A percentile compares a stretch with the other conserved stretches of the same genome.
These are phyloP conservation scores for Sporopachydermia lactativora DNA, from an alignment of 805 yeast genomes.

Conservation along the genomic window DNA sequence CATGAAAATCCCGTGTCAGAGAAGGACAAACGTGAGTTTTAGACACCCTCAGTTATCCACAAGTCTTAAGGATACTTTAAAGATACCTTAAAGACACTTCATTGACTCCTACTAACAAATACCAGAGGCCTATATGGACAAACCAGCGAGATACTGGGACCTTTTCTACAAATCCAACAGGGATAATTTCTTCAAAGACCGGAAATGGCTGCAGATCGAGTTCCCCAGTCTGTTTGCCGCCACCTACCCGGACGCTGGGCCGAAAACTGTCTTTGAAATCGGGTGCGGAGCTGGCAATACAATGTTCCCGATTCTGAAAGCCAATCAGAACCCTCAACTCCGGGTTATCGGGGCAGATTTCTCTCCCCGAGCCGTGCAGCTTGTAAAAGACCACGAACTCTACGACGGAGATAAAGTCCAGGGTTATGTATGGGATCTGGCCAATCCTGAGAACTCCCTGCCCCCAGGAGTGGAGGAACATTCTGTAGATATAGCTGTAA, in stretches of 20 bases:
- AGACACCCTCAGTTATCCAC: too few relatives aligned
- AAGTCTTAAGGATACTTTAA: too few relatives aligned
- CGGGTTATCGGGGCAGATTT: constrained; percentile 79
- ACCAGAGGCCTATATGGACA: constrained; percentile 49
- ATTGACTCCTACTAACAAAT: too few relatives aligned
- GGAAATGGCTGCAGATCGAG: constrained; percentile 93
- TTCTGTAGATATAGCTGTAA: constrained; percentile 82
- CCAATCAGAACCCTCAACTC: constrained; percentile 68
- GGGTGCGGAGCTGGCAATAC: constrained; percentile 99
- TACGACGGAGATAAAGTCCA: constrained; percentile 14
- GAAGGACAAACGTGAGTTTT: constrained; percentile 43
- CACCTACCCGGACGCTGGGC: constrained; percentile 58
- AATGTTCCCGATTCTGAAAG: constrained; percentile 74
- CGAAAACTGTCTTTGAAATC: constrained; percentile 67
- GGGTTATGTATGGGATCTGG: constrained; percentile 85
- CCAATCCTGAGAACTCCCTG: constrained; percentile 53
- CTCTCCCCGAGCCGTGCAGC: constrained; percentile 76
- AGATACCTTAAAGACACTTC: too few relatives aligned
- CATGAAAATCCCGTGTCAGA: constrained; percentile 76
- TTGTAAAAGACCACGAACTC: constrained; percentile 52
- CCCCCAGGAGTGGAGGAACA: constrained; percentile 77
- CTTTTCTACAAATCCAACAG: constrained; percentile 79
- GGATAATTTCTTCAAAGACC: constrained; percentile 90
- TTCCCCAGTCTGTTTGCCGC: constrained; percentile 77
- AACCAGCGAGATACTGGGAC: constrained; percentile 94